Evolutionary conservation across 306 rosid species (phyloP).

Genomic region (Betula pendula): DNA sequence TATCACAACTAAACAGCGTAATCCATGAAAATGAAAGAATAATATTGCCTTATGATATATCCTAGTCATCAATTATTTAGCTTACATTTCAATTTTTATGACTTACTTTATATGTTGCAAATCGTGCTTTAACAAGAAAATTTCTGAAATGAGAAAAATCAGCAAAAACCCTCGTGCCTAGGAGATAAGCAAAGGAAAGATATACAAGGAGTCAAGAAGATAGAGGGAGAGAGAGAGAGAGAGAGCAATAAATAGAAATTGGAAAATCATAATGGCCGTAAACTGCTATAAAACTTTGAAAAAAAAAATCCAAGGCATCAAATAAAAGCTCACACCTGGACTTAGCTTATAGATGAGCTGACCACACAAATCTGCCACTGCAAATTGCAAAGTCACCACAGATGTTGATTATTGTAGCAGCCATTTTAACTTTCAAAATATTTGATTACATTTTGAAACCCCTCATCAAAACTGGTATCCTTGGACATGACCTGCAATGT

Average conservation of each 20-base stretch:
- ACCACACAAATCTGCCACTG: constrained; percentile 26
- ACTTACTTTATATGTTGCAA: neutral
- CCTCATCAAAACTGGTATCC: constrained; percentile 50
- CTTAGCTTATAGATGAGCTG: constrained; percentile 35
- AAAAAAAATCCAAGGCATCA: neutral
- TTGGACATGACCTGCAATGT: constrained; percentile 66
- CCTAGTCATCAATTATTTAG: neutral
- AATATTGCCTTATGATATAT: neutral
- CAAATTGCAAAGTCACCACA: constrained; percentile 6
- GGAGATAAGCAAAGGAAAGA: neutral
- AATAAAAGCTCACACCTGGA: constrained; percentile 21
- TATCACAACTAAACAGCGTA: neutral
- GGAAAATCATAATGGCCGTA: neutral
- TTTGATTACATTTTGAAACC: constrained; percentile 43
- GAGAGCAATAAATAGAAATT: neutral
- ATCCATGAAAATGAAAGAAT: neutral
- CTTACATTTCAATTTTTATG: neutral
- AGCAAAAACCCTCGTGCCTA: neutral
- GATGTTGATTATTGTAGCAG: constrained; percentile 17
- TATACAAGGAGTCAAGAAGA: neutral
- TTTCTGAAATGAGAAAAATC: neutral
- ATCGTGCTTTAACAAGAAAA: neutral
- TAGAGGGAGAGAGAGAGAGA: neutral
- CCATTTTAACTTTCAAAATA: constrained; percentile 23
- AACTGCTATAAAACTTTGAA: neutral